Evolutionary conservation across 2,329 filamentous ascomycete species (phyloP), one percentile per base, ranked within the genome.

Genomic region (Beauveria varroae): DNA sequence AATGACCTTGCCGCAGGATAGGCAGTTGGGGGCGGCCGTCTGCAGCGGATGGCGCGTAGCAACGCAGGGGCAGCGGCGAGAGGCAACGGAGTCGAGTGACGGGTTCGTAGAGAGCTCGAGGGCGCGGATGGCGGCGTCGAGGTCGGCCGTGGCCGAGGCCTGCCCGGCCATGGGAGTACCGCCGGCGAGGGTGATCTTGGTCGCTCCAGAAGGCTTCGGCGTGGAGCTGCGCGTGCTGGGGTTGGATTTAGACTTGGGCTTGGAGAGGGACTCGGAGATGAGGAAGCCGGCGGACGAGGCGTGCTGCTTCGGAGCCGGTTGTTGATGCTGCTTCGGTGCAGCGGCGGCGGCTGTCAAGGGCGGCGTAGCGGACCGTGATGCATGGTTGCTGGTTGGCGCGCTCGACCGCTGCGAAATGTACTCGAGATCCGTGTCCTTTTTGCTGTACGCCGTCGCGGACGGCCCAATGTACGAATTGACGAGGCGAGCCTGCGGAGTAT

Each of bases 51-150:
- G 95, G 1, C 90, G 85, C 0, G 89, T 86, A 0, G 90, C 95
- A 69, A 96, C 91, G 73, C 95, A 99, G 68, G 89, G 89, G 74
- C 95, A 99, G 61, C 86, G 86, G 7, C 89, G 34, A 5, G 83
- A 28, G 86, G 78, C 63, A 82, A 80, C 4, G 66, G 65, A 8
- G 44, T 79, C 75, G 26, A 92, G 75, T 0, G 86, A 84, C 0
- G 92, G 91, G 70, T 97, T 97, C 2, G 93, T 97, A 57, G 90
- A 89, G n/a, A 96, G 83, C 72, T 99, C 95, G 7, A 99, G 83
- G 2, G 88, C 83, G 26, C 92, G 87, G 66, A 99, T 98, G 5
- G 93, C 93, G 1, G 91, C 87, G 66, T 90, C 86, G 1, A 90
- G 75, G 68, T 89, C 86, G 18, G 84, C 84, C 20, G 95, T 78